A percentile compares a stretch with the other conserved stretches of the same genome.
These are phyloP conservation scores for Scheffersomyces coipomensis DNA, from an alignment of 805 yeast genomes.

Conservation along the genomic window DNA sequence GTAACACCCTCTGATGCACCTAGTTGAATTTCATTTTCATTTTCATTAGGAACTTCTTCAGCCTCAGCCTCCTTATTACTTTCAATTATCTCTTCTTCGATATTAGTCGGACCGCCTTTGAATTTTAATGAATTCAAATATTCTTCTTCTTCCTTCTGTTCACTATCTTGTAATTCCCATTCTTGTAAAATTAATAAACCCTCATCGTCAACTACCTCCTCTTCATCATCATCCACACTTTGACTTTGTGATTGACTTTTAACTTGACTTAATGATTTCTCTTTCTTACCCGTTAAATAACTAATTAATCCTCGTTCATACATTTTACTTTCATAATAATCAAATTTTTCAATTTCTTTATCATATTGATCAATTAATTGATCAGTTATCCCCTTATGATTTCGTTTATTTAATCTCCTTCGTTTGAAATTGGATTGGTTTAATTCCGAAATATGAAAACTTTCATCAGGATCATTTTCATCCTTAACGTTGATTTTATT, in stretches of 20 bases:
- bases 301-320: constrained; percentile 9
- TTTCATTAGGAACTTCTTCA: constrained; percentile 4
- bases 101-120: too few relatives aligned
- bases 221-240: constrained; percentile 1
- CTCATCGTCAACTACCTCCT: constrained; percentile 3
- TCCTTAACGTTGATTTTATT: too few relatives aligned
- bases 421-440: neutral
- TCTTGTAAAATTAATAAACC: neutral
- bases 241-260: neutral
- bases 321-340: constrained; percentile 4
- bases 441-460: neutral
- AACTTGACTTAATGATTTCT: too few relatives aligned
- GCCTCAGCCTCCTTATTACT: too few relatives aligned
- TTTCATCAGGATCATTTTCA: neutral
- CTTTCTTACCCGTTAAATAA: constrained; percentile 2
- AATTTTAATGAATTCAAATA: too few relatives aligned
- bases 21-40: neutral
- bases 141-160: constrained; percentile 11
- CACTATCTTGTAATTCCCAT: constrained; percentile 4
- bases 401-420: constrained; percentile 1
- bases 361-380: constrained; percentile 1
- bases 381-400: constrained; percentile 1
- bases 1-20: constrained; percentile 1
- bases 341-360: constrained; percentile 3
- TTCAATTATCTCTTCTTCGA: too few relatives aligned